These are phyloP conservation scores for Fusarium hainanense DNA, from an alignment of 2,329 filamentous ascomycete species.

Conservation along the genomic window DNA sequence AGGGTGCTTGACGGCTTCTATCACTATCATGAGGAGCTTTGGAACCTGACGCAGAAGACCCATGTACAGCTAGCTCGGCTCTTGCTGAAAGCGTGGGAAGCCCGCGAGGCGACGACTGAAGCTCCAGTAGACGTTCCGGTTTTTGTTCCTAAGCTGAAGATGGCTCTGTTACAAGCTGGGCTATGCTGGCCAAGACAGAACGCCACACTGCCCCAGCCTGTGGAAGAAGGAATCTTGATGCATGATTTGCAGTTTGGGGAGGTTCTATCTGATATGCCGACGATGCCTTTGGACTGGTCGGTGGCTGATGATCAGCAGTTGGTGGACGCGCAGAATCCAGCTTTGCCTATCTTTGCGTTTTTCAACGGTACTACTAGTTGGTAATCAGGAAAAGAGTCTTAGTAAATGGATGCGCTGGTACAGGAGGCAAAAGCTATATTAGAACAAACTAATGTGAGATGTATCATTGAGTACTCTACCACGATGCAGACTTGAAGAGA, in stretches of 20 bases:
- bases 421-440: background rate
- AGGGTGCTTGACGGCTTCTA: constrained; percentile 6
- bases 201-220: background rate
- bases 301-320: background rate
- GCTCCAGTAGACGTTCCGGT: background rate
- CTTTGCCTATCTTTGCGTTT: constrained; percentile 15
- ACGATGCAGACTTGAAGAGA: background rate
- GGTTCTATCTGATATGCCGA: background rate
- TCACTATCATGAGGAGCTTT: background rate
- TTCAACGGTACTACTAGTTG: background rate
- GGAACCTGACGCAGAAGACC: background rate
- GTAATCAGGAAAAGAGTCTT: background rate
- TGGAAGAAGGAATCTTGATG: background rate
- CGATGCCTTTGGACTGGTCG: background rate
- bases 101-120: background rate
- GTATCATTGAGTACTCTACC: background rate
- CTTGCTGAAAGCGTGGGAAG: constrained; percentile 1
- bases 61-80: constrained; percentile 6
- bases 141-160: background rate
- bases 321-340: constrained; percentile 1
- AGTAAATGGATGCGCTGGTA: background rate
- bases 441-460: background rate
- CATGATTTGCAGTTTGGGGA: background rate
- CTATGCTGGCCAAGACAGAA: background rate
- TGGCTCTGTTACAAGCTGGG: background rate